phyloP scores from a whole-genome alignment of 441 rosid species.

The Sinapis alba region DNA sequence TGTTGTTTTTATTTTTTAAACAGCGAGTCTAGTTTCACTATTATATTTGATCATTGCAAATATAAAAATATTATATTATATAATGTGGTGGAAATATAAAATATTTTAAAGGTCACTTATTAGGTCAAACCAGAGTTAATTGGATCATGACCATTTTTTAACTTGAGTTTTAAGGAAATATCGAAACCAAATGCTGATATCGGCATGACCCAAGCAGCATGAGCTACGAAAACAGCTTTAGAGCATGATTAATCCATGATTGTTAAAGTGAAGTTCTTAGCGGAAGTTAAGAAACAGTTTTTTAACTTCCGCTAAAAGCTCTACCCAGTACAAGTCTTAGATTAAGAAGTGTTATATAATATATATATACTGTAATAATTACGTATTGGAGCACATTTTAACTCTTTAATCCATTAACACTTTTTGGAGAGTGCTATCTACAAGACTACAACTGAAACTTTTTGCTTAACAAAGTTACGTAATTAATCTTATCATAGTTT shows the following conservation, averaged over 20 bases:
- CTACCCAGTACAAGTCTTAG: neutral
- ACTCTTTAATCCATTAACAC: neutral
- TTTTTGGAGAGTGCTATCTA: constrained; percentile 3
- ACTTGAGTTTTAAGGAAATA: neutral
- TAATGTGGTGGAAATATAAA: constrained; percentile 25
- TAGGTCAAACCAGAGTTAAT: constrained; percentile 22
- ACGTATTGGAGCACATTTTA: neutral
- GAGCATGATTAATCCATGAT: too few relatives aligned
- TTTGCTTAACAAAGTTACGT: neutral
- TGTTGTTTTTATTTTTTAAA: too few relatives aligned
- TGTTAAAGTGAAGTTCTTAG: too few relatives aligned
- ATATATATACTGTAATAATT: neutral
- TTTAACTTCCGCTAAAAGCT: too few relatives aligned
- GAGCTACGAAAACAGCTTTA: neutral
- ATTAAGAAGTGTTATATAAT: neutral
- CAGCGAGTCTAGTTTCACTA: neutral
- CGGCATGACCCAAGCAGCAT: neutral
- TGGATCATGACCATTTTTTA: neutral
- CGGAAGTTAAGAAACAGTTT: too few relatives aligned
- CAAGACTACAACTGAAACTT: neutral
- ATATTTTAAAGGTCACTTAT: constrained; percentile 25
- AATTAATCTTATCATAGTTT: neutral
- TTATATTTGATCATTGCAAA: neutral
- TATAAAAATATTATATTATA: neutral
- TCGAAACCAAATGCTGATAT: neutral